Evolutionary conservation across 495 filamentous ascomycete species (phyloP).

Genomic region (Aspergillus coremiiformis): DNA sequence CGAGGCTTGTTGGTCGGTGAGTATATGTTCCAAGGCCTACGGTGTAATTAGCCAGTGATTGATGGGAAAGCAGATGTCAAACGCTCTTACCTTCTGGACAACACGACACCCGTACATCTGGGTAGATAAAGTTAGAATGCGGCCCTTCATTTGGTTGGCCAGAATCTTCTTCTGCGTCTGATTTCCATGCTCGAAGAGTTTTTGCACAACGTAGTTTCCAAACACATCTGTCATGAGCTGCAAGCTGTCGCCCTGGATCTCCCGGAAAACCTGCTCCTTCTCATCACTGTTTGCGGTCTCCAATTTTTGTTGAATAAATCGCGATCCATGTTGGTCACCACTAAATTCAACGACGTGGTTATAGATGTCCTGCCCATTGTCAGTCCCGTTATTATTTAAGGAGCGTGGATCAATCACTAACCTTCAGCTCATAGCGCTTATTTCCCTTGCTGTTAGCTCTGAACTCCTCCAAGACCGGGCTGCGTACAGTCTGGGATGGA

Average conservation of each 20-base stretch:
- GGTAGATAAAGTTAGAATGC: conserved; percentile 67
- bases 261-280: conserved; percentile 86
- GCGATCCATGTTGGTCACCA: conserved; percentile 90
- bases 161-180: conserved; percentile 86
- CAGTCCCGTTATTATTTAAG: not conserved
- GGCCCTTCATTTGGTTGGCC: conserved; percentile 77
- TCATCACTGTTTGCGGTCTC: conserved; percentile 95
- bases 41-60: conserved; percentile 7
- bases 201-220: conserved; percentile 97
- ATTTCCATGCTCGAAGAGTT: conserved; percentile 94
- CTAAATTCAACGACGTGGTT: conserved; percentile 88
- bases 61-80: not conserved
- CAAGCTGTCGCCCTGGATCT: conserved; percentile 73
- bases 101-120: conserved; percentile 96
- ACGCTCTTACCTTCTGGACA: conserved; percentile 70
- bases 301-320: conserved; percentile 93
- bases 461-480: conserved; percentile 73
- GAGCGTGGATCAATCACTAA: conserved; percentile 20
- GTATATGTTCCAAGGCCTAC: conserved; percentile 84
- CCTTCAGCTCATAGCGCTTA: conserved; percentile 79
- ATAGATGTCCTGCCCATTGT: conserved; percentile 65
- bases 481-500: conserved; percentile 56
- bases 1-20: conserved; percentile 80
- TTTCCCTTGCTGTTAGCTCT: conserved; percentile 64
- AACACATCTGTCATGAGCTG: conserved; percentile 96